Conservation (phyloP, 306 rosid species). For the Cicer yamashitae region DNA sequence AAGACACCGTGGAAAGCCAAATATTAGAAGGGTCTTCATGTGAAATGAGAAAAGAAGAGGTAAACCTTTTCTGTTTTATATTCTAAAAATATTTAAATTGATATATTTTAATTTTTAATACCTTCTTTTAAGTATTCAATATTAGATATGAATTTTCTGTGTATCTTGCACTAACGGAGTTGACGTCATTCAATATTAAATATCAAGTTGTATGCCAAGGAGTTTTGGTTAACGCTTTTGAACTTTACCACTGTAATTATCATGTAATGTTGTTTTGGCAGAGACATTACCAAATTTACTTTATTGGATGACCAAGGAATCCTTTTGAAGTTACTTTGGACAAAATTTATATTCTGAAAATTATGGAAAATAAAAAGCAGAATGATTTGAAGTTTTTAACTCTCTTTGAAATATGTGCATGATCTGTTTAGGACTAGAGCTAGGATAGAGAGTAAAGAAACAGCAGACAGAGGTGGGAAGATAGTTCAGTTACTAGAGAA, state of each 20-base stretch:
- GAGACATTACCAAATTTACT: slow-evolving; percentile 19
- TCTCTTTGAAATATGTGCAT: slow-evolving; percentile 16
- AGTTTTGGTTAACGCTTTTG: slow-evolving; percentile 25
- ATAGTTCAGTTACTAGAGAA: slow-evolving; percentile 18
- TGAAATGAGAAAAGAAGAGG: slow-evolving; percentile 59
- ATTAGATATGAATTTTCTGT: slow-evolving; percentile 9
- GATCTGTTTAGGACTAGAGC: slow-evolving; percentile 13
- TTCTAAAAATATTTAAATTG: slow-evolving; percentile 30
- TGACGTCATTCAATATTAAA: slow-evolving; percentile 27
- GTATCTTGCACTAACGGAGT: slow-evolving; percentile 23
- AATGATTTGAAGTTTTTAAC: slow-evolving; percentile 2
- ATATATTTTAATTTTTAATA: background rate
- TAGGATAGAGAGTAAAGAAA: slow-evolving; percentile 16
- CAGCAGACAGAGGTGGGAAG: background rate
- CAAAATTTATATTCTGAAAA: slow-evolving; percentile 5
- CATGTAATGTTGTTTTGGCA: slow-evolving; percentile 30
- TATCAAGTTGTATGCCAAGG: slow-evolving; percentile 17
- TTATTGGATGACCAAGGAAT: background rate
- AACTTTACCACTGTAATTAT: slow-evolving; percentile 11
- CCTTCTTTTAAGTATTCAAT: background rate
- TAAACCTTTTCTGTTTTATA: slow-evolving; percentile 47
- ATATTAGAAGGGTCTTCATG: slow-evolving; percentile 49
- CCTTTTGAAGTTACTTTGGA: slow-evolving; percentile 5
- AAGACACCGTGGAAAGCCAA: slow-evolving; percentile 42
- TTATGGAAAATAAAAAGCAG: slow-evolving; percentile 16